phyloP scores from a whole-genome alignment of 768 basidiomycete species.

The Strobilomyces confusus region DNA sequence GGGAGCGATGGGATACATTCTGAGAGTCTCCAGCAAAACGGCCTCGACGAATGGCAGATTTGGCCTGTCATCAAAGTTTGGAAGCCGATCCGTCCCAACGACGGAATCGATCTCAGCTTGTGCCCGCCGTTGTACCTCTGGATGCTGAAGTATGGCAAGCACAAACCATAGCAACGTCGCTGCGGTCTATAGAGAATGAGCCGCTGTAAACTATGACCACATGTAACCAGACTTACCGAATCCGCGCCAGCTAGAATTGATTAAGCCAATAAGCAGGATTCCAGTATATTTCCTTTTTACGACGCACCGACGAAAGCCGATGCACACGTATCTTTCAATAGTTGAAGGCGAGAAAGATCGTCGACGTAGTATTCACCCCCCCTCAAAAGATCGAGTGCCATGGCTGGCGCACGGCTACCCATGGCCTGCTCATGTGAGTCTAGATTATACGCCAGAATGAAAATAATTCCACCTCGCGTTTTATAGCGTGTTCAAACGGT shows the following conservation, averaged over 20 bases:
- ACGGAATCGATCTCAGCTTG: not conserved
- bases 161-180: conserved; percentile 23
- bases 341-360: conserved; percentile 10
- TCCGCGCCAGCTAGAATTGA: conserved; percentile 18
- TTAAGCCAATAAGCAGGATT: not conserved
- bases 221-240: conserved; percentile 5
- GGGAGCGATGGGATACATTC: not conserved
- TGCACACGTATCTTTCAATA: conserved; percentile 2
- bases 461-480: conserved; percentile 9
- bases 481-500: conserved; percentile 12
- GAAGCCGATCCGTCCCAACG: not conserved
- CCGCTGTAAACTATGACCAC: not conserved
- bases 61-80: not conserved
- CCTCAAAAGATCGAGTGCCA: conserved; percentile 12
- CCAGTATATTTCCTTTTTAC: not conserved
- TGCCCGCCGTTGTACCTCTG: conserved; percentile 22
- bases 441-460: not conserved
- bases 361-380: not conserved
- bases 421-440: conserved; percentile 7
- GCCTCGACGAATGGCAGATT: not conserved
- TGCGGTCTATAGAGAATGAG: conserved; percentile 6
- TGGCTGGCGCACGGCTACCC: conserved; percentile 9
- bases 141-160: conserved; percentile 30
- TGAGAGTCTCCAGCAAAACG: not conserved
- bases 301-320: conserved; percentile 15